Evolutionary conservation across 768 basidiomycete genomes (phyloP), one percentile per base, ranked within the genome.

Genomic region (Tricholoma hemisulphureum): DNA sequence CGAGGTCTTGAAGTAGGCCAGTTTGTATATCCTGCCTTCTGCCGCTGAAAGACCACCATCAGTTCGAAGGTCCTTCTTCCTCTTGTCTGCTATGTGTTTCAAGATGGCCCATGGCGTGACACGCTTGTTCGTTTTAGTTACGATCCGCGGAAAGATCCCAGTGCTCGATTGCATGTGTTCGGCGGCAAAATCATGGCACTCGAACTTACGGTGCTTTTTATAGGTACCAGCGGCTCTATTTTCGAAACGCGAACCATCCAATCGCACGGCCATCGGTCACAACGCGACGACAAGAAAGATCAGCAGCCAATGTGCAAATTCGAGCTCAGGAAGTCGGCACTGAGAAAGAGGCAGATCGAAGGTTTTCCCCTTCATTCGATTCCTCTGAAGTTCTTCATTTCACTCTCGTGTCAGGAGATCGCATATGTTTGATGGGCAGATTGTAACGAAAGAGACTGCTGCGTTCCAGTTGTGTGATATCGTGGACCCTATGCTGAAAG

Each of bases 391-490:
- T 52, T 45, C 34, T 60, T 20, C 28, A 52, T 53, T 18, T 20
- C 52, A 56, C 26, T 61, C 20, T 51, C 14, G 51, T 4, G 2
- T n/a, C 56, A 86, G 86, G 60, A 79, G 77, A 63, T 88, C 89
- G 0, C 93, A 98, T 69, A 81, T 94, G 29, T 99, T 98, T 63
- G 93, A 99, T 69, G 97, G 96, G 0, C 69, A 83, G 57, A 83
- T 83, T 6, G 72, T 93, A 46, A 85, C 88, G 45, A 87, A 89
- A 63, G 91, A 96, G 70, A 89, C 92, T 0, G 94, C 93, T 1
- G 91, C 93, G 16, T 99, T 93, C 74, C 97, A 98, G 71, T 78
- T 99, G 6, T 91, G 91, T 70, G 97, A 99, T 69, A 90, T 99
- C 61, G 73, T 79, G 6, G 97, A 99, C 68, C 85, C 87, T 6